These are phyloP conservation scores for Diaporthe capsici DNA, from an alignment of 2,329 filamentous ascomycete genomes.

Conservation along the genomic window DNA sequence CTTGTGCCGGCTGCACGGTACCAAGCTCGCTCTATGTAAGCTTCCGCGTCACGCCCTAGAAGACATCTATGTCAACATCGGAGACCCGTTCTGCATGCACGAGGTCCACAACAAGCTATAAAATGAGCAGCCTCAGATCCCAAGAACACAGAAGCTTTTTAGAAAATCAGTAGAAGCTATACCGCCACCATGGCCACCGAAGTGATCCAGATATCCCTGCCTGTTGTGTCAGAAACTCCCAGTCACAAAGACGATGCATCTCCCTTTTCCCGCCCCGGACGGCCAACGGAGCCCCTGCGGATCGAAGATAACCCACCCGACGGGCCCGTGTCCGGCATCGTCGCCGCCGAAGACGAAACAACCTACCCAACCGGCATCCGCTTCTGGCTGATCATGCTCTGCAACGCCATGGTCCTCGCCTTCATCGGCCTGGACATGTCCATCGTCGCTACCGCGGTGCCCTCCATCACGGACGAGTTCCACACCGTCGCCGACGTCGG, in stretches of 20 bases:
- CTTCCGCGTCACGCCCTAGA: not conserved
- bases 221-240: not conserved
- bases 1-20: not conserved
- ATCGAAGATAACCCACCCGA: not conserved
- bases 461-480: conserved; percentile 40
- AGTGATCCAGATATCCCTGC: not conserved
- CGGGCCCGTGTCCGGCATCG: not conserved
- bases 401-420: conserved; percentile 34
- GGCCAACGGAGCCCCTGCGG: not conserved
- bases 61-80: not conserved
- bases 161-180: not conserved
- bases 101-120: not conserved
- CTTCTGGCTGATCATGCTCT: conserved; percentile 38
- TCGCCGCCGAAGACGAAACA: conserved; percentile 34
- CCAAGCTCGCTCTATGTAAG: not conserved
- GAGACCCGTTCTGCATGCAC: not conserved
- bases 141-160: not conserved
- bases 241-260: not conserved
- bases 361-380: conserved; percentile 36
- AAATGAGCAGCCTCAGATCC: not conserved
- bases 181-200: conserved; percentile 12
- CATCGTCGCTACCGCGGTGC: conserved; percentile 39
- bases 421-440: conserved; percentile 36
- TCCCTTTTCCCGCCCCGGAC: conserved; percentile 1
- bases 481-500: conserved; percentile 41